These are phyloP conservation scores for Physcomitrium patens DNA, from an alignment of 225 moss, liverwort and hornwort genomes.

Conservation along the genomic window DNA sequence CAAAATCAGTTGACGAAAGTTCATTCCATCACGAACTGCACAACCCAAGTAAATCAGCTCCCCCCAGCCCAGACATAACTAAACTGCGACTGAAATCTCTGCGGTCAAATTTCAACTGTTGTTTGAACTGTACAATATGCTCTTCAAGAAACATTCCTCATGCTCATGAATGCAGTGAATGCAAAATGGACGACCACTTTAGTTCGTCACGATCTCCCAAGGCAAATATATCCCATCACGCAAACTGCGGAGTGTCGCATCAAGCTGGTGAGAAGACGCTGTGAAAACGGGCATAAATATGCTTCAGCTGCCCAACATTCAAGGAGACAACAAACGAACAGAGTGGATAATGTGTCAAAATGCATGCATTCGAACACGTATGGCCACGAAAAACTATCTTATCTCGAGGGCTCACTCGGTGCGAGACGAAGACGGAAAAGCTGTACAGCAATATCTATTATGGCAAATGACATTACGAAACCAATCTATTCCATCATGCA, in stretches of 20 bases:
- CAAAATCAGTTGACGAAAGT: neutral
- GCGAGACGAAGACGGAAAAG: conserved; percentile 7
- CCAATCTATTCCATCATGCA: neutral
- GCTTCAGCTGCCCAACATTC: neutral
- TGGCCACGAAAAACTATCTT: neutral
- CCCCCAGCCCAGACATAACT: neutral
- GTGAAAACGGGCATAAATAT: neutral
- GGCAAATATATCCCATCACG: neutral
- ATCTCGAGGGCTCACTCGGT: neutral
- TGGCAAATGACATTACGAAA: neutral
- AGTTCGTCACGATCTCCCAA: too few relatives aligned
- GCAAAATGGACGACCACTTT: neutral
- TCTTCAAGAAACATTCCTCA: neutral
- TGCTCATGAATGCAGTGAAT: neutral
- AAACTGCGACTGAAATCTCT: neutral
- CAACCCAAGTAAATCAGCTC: conserved; percentile 1
- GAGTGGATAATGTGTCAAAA: neutral
- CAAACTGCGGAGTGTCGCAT: neutral
- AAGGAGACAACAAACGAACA: neutral
- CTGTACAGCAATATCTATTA: neutral
- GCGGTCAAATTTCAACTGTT: conserved; percentile 7
- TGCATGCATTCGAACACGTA: neutral
- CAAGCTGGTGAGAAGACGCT: neutral
- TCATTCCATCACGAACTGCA: conserved; percentile 14
- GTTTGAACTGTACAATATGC: neutral